Evolutionary conservation across 2,329 filamentous ascomycete species (phyloP).

Genomic region (Fusarium paranaense): DNA sequence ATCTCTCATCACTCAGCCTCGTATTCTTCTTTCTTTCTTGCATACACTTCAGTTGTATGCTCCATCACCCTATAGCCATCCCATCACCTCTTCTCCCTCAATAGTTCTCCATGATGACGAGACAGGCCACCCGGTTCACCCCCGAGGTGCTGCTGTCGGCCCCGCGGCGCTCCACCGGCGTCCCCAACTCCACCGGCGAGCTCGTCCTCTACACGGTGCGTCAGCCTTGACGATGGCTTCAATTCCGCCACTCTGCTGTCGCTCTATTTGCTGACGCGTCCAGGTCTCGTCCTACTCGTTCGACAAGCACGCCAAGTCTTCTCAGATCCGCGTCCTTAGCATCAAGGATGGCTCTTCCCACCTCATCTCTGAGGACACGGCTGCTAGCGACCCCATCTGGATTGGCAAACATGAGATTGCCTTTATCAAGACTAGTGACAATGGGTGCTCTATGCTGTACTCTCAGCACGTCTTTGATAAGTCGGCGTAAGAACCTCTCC

Average conservation of each 20-base stretch:
- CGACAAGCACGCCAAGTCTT: constrained; percentile 74
- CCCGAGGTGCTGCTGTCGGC: constrained; percentile 82
- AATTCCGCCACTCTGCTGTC: neutral
- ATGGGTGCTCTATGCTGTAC: constrained; percentile 61
- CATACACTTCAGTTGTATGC: neutral
- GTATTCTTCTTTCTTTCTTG: constrained; percentile 1
- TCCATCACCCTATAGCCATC: neutral
- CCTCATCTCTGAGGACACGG: constrained; percentile 72
- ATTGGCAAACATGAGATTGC: constrained; percentile 73
- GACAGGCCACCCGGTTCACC: constrained; percentile 77
- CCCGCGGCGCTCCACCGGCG: constrained; percentile 76
- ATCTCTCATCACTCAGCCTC: neutral
- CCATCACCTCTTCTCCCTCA: neutral
- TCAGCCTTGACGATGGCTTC: constrained; percentile 9
- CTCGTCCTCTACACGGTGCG: constrained; percentile 73
- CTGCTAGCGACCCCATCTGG: constrained; percentile 81
- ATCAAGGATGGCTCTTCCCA: constrained; percentile 73
- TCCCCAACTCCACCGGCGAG: constrained; percentile 76
- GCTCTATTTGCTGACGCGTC: neutral
- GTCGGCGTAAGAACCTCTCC: constrained; percentile 51
- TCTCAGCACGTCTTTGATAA: constrained; percentile 50
- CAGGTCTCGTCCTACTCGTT: constrained; percentile 83
- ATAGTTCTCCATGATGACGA: constrained; percentile 67
- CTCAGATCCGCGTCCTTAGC: constrained; percentile 78
- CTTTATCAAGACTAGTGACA: constrained; percentile 63